Conservation (phyloP, 1,139 yeast species). For the Sugiyamaella grinbergsii region DNA sequence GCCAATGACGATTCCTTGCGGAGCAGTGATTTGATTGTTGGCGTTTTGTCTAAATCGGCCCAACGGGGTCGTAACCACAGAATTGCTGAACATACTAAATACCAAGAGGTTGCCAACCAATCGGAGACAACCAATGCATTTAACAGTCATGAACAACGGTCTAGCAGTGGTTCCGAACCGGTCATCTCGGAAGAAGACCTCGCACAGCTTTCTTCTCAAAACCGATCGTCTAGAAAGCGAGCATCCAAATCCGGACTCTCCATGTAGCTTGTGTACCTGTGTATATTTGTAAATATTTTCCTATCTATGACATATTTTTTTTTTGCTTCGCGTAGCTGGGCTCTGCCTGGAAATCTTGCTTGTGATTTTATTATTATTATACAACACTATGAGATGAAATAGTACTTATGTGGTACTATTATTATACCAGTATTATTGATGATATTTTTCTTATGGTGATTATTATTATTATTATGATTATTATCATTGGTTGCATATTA, state of each 20-base stretch:
- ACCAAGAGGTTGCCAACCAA: slow-evolving; percentile 12
- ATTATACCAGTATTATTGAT: too few species aligned
- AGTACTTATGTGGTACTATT: too few species aligned
- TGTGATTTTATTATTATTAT: neutral
- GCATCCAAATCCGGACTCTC: slow-evolving; percentile 18
- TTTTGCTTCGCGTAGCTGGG: slow-evolving; percentile 2
- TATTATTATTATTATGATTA: neutral
- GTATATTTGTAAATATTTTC: slow-evolving; percentile 10
- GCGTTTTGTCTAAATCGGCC: slow-evolving; percentile 84
- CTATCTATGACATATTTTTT: neutral
- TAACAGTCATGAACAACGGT: slow-evolving; percentile 8
- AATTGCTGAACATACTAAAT: slow-evolving; percentile 33
- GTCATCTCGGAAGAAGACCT: slow-evolving; percentile 8
- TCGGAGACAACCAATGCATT: slow-evolving; percentile 10
- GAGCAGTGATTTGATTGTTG: slow-evolving; percentile 74
- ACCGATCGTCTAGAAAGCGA: neutral
- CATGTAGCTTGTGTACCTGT: neutral
- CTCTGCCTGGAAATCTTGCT: neutral
- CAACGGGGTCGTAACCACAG: slow-evolving; percentile 70
- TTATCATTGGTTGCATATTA: neutral
- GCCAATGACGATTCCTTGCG: slow-evolving; percentile 94
- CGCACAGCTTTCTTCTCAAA: slow-evolving; percentile 6
- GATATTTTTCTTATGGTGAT: too few species aligned
- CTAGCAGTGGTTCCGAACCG: neutral
- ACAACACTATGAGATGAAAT: neutral